Evolutionary conservation across 2,329 filamentous ascomycete genomes (phyloP).

Genomic region (Aspergillus oerlinghausenensis): DNA sequence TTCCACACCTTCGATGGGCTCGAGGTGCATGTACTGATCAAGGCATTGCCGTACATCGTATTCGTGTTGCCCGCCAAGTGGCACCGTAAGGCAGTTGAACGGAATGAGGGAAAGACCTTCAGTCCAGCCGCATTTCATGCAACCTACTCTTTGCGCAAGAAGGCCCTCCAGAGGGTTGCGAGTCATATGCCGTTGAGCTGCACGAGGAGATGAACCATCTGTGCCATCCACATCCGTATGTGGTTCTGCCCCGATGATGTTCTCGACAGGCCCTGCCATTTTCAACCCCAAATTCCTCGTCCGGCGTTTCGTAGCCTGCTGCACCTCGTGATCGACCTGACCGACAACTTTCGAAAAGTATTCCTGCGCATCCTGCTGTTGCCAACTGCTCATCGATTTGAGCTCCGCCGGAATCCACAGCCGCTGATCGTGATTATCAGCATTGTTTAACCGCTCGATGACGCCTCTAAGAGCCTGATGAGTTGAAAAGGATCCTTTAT

Average conservation of each 20-base stretch:
- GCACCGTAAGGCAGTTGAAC: conserved; percentile 89
- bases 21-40: conserved; percentile 78
- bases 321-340: conserved; percentile 73
- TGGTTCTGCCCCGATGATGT: conserved; percentile 24
- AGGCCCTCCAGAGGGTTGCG: conserved; percentile 83
- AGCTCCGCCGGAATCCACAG: conserved; percentile 77
- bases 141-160: conserved; percentile 82
- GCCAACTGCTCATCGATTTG: conserved; percentile 91
- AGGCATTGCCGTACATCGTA: conserved; percentile 75
- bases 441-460: conserved; percentile 65
- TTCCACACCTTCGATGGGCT: conserved; percentile 82
- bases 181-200: conserved; percentile 26
- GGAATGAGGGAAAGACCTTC: conserved; percentile 86
- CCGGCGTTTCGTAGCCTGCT: conserved; percentile 45
- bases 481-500: conserved; percentile 41
- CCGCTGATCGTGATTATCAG: conserved; percentile 65
- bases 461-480: conserved; percentile 59
- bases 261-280: conserved; percentile 30
- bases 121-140: conserved; percentile 76
- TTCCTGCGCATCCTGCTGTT: conserved; percentile 96
- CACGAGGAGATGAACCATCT: conserved; percentile 10
- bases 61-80: conserved; percentile 61
- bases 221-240: conserved; percentile 10
- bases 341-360: conserved; percentile 90
- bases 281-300: conserved; percentile 42